Conservation (phyloP, 176 grass and related monocot species). For the Carex littledalei region DNA sequence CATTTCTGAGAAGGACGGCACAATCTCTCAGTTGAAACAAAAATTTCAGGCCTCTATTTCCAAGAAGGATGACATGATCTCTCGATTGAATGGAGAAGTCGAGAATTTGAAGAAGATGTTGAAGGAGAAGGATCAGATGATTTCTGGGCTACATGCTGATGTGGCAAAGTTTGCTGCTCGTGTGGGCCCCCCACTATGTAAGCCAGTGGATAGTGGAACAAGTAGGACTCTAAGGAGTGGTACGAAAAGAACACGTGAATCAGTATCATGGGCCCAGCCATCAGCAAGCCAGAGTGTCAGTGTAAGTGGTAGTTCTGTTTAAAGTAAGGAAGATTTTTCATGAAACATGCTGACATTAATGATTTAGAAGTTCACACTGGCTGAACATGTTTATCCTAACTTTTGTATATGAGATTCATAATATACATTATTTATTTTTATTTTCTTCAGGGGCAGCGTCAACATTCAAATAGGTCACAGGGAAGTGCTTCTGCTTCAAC, state of each 20-base stretch:
- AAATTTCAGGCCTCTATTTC: background rate
- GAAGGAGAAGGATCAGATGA: conserved; percentile 24
- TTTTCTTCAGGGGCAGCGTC: background rate
- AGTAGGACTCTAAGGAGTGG: background rate
- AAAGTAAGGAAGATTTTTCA: background rate
- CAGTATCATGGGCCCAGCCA: background rate
- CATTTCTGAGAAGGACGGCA: background rate
- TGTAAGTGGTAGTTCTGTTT: background rate
- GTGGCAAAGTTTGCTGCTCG: background rate
- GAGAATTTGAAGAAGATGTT: background rate
- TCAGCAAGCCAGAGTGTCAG: conserved; percentile 7
- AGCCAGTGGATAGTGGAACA: background rate
- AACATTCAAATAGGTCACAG: background rate
- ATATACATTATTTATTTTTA: background rate
- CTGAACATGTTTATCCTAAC: background rate
- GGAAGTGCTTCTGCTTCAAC: background rate
- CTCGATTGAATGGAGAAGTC: conserved; percentile 9
- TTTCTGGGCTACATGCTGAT: background rate
- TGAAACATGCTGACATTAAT: background rate
- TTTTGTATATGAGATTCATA: background rate
- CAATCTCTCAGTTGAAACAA: background rate
- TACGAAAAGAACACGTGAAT: background rate
- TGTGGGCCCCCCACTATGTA: background rate
- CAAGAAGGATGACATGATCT: conserved; percentile 4
- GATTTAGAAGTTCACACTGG: too few species aligned